A percentile compares a stretch with the other conserved stretches of the same genome.
Conservation (phyloP, 306 rosid genomes). For the Potentilla sterilis region DNA sequence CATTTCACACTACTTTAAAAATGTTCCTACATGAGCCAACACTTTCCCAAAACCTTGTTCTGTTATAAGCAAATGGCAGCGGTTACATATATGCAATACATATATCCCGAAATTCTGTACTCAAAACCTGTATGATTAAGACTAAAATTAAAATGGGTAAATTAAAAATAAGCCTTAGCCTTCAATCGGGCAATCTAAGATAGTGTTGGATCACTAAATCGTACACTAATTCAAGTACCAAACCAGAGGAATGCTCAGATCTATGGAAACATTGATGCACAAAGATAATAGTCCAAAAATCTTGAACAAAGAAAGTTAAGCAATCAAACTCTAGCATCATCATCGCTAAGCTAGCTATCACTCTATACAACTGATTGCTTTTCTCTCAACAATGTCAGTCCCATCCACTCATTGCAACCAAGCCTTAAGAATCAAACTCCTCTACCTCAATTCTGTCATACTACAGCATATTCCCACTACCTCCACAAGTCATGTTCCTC, state of each 20-base stretch:
- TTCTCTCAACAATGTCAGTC: not conserved
- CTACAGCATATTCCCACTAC: conserved; percentile 70
- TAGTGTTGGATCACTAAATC: not conserved
- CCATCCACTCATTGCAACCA: not conserved
- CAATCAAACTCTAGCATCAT: not conserved
- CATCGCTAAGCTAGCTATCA: not conserved
- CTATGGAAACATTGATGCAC: not conserved
- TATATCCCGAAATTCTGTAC: not conserved
- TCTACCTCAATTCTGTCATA: conserved; percentile 66
- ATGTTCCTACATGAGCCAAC: not conserved
- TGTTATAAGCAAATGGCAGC: not conserved
- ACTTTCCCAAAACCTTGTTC: not conserved
- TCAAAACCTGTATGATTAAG: too few species aligned
- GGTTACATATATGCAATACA: not conserved
- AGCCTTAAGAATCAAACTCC: conserved; percentile 36
- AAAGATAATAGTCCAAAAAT: not conserved
- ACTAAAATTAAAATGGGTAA: not conserved
- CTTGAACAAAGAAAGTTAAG: not conserved
- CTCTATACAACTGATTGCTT: not conserved
- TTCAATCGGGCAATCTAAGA: not conserved
- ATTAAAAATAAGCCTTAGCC: not conserved
- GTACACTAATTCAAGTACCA: not conserved
- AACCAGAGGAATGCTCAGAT: not conserved
- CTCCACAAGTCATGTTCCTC: conserved; percentile 65
- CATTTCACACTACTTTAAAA: not conserved